A percentile compares a stretch with the other conserved stretches of the same genome.
Conservation (phyloP, 1,284 basidiomycete genomes). For the Cutaneotrichosporon sp. region DNA sequence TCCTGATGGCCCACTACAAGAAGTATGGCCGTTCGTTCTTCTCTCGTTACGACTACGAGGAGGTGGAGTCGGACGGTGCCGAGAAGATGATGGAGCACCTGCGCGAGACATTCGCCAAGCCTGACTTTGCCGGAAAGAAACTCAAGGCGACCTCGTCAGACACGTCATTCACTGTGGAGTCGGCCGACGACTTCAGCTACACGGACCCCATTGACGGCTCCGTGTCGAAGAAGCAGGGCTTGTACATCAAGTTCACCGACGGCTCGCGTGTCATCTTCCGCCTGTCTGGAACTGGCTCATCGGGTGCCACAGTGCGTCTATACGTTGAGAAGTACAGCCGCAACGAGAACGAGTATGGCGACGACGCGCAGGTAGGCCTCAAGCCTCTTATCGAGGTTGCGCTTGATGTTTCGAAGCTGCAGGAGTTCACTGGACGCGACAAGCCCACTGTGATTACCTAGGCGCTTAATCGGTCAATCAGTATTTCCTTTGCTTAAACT, state of each 20-base stretch:
- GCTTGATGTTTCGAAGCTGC: constrained; percentile 73
- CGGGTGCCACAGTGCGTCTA: constrained; percentile 89
- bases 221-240: constrained; percentile 91
- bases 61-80: constrained; percentile 86
- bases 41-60: constrained; percentile 98
- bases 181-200: constrained; percentile 86
- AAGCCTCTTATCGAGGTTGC: constrained; percentile 95
- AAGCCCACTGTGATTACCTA: constrained; percentile 94
- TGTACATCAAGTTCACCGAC: constrained; percentile 85
- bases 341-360: constrained; percentile 65
- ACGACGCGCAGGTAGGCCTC: constrained; percentile 80
- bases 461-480: not conserved
- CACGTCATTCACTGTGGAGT: constrained; percentile 71
- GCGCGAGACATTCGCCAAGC: constrained; percentile 63
- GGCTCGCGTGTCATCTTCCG: constrained; percentile 93
- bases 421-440: constrained; percentile 76
- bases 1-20: constrained; percentile 79
- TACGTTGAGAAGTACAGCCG: constrained; percentile 91
- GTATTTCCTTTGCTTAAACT: no score
- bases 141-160: constrained; percentile 64
- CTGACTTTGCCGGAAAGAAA: constrained; percentile 63
- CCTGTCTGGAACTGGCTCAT: constrained; percentile 88
- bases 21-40: constrained; percentile 97
- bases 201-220: constrained; percentile 95
- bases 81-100: constrained; percentile 76